Evolutionary conservation across 257 asterid species (phyloP).

Genomic region (Solanum dulcamara): DNA sequence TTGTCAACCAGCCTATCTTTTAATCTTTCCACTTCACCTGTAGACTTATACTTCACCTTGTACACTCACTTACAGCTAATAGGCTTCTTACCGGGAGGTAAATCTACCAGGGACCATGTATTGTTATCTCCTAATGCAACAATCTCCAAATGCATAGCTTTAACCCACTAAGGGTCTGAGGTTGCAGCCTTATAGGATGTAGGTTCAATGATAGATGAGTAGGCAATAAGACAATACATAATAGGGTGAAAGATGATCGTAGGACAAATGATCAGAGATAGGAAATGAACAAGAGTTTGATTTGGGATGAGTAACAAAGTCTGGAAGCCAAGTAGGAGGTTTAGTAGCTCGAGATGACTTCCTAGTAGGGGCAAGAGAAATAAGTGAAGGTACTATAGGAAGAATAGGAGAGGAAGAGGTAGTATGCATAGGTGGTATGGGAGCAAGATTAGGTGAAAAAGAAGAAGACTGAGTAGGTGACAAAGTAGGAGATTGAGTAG

Average conservation of each 20-base stretch:
- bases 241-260: not conserved
- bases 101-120: not conserved
- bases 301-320: too few species aligned
- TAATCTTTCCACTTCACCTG: not conserved
- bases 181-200: not conserved
- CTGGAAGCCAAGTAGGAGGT: not conserved
- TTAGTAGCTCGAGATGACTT: too few species aligned
- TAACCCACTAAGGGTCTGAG: not conserved
- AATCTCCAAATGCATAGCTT: not conserved
- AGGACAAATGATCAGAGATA: not conserved
- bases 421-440: too few species aligned
- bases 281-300: too few species aligned
- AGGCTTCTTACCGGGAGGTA: not conserved
- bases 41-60: too few species aligned
- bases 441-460: too few species aligned
- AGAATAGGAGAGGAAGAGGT: too few species aligned
- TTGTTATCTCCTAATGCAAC: not conserved
- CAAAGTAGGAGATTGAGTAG: too few species aligned
- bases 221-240: rapidly evolving
- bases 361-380: too few species aligned
- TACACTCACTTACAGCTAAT: not conserved
- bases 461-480: too few species aligned
- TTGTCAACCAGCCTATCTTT: not conserved
- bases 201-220: not conserved
- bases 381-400: too few species aligned